phyloP scores from a whole-genome alignment of 495 filamentous ascomycete species.

The Haplographium delicatum region DNA sequence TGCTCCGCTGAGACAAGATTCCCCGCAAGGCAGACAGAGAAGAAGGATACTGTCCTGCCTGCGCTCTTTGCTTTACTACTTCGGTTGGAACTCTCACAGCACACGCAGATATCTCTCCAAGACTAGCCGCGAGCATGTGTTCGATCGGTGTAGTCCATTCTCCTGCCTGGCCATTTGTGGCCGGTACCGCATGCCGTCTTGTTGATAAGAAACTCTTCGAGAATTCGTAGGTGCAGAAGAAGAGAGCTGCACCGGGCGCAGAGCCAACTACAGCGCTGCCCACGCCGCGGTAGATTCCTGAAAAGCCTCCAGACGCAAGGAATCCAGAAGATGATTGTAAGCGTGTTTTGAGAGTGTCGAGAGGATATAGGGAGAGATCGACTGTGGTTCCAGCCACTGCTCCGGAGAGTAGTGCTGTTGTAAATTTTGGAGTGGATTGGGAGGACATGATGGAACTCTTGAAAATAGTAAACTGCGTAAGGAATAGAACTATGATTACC shows the following conservation, averaged over 20 bases:
- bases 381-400: slow-evolving; percentile 82
- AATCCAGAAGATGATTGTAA: slow-evolving; percentile 84
- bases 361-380: slow-evolving; percentile 84
- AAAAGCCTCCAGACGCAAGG: slow-evolving; percentile 68
- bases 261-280: slow-evolving; percentile 78
- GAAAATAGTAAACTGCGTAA: too few species aligned
- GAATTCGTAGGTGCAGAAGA: slow-evolving; percentile 95
- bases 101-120: slow-evolving; percentile 91
- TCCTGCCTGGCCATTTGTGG: slow-evolving; percentile 12
- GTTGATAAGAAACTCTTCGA: slow-evolving; percentile 56
- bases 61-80: slow-evolving; percentile 93
- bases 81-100: slow-evolving; percentile 91
- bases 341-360: slow-evolving; percentile 89
- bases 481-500: too few species aligned
- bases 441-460: slow-evolving; percentile 14
- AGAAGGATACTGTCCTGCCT: slow-evolving; percentile 67
- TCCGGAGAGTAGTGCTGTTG: slow-evolving; percentile 59
- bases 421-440: slow-evolving; percentile 34
- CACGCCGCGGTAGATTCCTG: slow-evolving; percentile 66
- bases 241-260: slow-evolving; percentile 93
- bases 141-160: slow-evolving; percentile 31
- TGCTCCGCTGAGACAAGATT: slow-evolving; percentile 54
- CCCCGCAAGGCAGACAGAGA: slow-evolving; percentile 57
- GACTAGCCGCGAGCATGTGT: slow-evolving; percentile 82
- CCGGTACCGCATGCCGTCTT: slow-evolving; percentile 16